These are phyloP conservation scores for Trichoderma sp. DNA, from an alignment of 2,329 filamentous ascomycete species.

Conservation along the genomic window DNA sequence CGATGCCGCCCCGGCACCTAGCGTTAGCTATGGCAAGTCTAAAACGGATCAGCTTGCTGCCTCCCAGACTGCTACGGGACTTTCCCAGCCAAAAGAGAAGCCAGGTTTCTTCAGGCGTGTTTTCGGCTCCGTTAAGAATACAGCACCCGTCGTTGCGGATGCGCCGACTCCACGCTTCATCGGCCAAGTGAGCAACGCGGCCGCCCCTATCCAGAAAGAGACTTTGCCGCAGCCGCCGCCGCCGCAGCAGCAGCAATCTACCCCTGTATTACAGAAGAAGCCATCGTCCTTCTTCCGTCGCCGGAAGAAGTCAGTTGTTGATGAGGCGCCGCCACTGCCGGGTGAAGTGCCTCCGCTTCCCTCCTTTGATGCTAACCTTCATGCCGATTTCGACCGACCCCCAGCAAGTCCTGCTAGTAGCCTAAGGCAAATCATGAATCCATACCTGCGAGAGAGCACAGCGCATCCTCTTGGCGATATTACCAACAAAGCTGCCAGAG, in stretches of 20 bases:
- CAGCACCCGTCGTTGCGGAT: conserved; percentile 24
- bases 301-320: conserved; percentile 84
- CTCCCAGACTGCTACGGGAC: conserved; percentile 39
- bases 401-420: conserved; percentile 72
- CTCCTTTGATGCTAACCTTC: conserved; percentile 26
- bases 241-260: conserved; percentile 51
- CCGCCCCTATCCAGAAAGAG: conserved; percentile 54
- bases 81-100: conserved; percentile 62
- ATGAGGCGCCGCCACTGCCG: conserved; percentile 64
- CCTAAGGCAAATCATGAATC: conserved; percentile 82
- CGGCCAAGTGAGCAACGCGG: conserved; percentile 44
- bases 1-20: conserved; percentile 59
- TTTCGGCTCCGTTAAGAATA: conserved; percentile 72
- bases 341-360: conserved; percentile 46
- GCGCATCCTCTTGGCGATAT: conserved; percentile 29
- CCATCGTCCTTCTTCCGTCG: conserved; percentile 92
- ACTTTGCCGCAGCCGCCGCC: conserved; percentile 34
- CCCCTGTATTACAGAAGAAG: conserved; percentile 75
- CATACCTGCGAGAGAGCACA: conserved; percentile 60
- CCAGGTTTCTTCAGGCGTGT: conserved; percentile 92
- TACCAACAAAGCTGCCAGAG: conserved; percentile 26
- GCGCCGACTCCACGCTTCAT: conserved; percentile 34
- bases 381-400: conserved; percentile 36
- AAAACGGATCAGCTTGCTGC: conserved; percentile 50
- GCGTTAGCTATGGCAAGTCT: conserved; percentile 60